Percentiles rank a stretch among this genome's conserved stretches.
Conservation (phyloP, 441 rosid genomes). For the Brassica hybrid region DNA sequence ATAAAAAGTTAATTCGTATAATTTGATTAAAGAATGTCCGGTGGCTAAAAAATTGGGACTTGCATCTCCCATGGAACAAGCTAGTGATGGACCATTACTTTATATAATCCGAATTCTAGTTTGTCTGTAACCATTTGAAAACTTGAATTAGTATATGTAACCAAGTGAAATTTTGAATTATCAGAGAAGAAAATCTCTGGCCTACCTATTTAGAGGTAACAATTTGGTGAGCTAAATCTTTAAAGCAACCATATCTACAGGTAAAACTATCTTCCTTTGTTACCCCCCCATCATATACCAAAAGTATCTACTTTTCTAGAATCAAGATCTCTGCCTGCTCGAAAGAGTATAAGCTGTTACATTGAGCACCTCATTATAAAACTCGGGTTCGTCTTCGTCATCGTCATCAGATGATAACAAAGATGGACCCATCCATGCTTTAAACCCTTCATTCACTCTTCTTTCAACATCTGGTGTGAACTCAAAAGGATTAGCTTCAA, state of each 20-base stretch:
- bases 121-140: neutral
- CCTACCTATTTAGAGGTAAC: neutral
- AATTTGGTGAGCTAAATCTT: constrained; percentile 8
- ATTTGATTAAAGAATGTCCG: neutral
- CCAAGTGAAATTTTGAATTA: no score
- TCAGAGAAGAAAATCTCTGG: neutral
- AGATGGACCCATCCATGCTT: constrained; percentile 88
- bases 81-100: neutral
- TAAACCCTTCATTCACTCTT: constrained; percentile 79
- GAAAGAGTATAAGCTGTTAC: constrained; percentile 38
- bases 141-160: no score
- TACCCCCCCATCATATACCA: constrained; percentile 18
- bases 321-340: constrained; percentile 51
- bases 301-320: constrained; percentile 9
- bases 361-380: constrained; percentile 51
- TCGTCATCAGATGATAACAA: constrained; percentile 84
- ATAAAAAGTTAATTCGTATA: neutral
- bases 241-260: constrained; percentile 29
- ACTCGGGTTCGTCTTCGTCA: constrained; percentile 77
- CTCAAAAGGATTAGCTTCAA: constrained; percentile 70
- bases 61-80: neutral
- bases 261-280: neutral
- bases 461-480: constrained; percentile 82
- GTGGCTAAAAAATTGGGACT: neutral
- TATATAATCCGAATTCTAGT: no score